Evolutionary conservation across 129 eudicot genomes (phyloP), one percentile per base, ranked within the genome.

Genomic region (Saussurea involucrata): DNA sequence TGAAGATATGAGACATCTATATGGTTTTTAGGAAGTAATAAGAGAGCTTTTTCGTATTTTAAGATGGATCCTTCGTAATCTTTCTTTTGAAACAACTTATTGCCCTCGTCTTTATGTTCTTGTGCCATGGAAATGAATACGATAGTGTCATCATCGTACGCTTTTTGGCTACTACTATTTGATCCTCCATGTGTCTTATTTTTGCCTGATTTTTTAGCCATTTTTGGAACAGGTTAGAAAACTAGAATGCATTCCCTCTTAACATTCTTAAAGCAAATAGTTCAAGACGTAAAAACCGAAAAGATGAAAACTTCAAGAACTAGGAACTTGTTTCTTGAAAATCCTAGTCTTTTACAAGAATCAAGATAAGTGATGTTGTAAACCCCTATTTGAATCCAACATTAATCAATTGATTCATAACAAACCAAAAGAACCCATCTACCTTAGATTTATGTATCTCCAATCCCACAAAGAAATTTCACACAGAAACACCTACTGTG

Each of bases 101-200:
- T 90, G 18, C 99, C 99, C 63, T 92, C 99, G 1, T 89, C 96
- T 80, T 92, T 95, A 34, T 89, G 74, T 58, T 89, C 93, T 69
- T 86, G 92, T 1, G 99, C 86, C 89, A 90, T 78, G 0, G 90
- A 84, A 71, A 89, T 86, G 86, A 95, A 92, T 1, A 87, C 72
- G 37, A 69, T 84, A 0, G 92, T 88, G 76, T 95, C 99, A 58
- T 85, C 36, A 66, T 95, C 97, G 36, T 82, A 87, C 1, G 84
- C 73, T 68, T 78, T 90, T 5, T 80, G 83, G 42, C 44, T 78
- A 66, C 58, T 72, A 63, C 73, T 27, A 76, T 65, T 84, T 71
- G 83, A 77, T 63, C 84, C 87, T 25, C 33, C 63, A 2, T 55
- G 53, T 77, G 68, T 79, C 69, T 85, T 90, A 68, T 79, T 83